phyloP scores from a whole-genome alignment of 2,329 filamentous ascomycete species.

The Penicillium glabrum region DNA sequence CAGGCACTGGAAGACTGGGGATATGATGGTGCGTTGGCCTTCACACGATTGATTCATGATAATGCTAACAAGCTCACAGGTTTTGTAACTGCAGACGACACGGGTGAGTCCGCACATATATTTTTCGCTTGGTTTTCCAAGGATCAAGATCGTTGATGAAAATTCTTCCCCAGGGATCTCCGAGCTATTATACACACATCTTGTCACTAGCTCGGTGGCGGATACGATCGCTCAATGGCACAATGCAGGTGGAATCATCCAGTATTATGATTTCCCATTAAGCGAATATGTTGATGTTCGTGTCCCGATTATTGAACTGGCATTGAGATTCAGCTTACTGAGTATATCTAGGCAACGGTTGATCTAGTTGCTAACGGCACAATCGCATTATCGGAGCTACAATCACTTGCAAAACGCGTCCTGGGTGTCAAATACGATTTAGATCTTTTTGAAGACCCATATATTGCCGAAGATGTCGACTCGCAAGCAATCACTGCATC shows the following conservation, averaged over 20 bases:
- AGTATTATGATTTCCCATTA: conserved; percentile 48
- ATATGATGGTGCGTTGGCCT: conserved; percentile 1
- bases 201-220: conserved; percentile 39
- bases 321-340: not conserved
- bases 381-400: conserved; percentile 35
- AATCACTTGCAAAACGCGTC: conserved; percentile 39
- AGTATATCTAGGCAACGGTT: conserved; percentile 24
- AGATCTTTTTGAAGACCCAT: conserved; percentile 43
- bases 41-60: no score
- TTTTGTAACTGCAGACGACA: conserved; percentile 7
- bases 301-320: not conserved
- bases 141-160: not conserved
- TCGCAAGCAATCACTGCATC: conserved; percentile 36
- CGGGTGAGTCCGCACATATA: not conserved
- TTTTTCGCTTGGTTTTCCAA: no score
- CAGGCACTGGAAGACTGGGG: conserved; percentile 36
- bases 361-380: conserved; percentile 39
- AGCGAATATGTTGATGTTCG: conserved; percentile 37
- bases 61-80: not conserved
- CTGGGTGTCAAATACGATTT: conserved; percentile 47
- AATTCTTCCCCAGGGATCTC: not conserved
- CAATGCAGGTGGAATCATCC: conserved; percentile 48
- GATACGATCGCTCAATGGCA: conserved; percentile 47
- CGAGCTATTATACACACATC: conserved; percentile 24
- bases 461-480: conserved; percentile 35